Percentiles rank a stretch among this genome's conserved stretches.
These are phyloP conservation scores for Perilla frutescens DNA, from an alignment of 257 asterid species.

Conservation along the genomic window DNA sequence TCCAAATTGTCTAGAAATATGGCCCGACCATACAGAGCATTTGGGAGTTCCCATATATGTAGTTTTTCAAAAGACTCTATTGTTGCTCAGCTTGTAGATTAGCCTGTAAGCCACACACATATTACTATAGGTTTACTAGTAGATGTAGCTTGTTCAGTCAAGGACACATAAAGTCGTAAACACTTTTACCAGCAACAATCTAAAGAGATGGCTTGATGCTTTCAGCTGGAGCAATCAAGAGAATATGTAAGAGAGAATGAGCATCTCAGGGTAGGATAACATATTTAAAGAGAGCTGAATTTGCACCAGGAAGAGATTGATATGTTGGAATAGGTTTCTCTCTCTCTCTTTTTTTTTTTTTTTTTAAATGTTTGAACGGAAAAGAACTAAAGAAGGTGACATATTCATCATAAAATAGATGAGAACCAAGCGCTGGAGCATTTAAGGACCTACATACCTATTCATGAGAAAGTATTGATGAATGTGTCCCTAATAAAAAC, in stretches of 20 bases:
- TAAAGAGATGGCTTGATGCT: too few relatives aligned
- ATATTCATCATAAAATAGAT: background rate
- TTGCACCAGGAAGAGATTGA: background rate
- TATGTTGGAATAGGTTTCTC: background rate
- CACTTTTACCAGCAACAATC: background rate
- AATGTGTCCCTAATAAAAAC: conserved; percentile 5
- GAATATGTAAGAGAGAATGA: background rate
- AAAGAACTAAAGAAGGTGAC: background rate
- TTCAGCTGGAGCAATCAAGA: background rate
- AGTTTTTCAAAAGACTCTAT: background rate
- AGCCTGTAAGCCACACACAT: too few relatives aligned
- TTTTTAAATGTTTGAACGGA: background rate
- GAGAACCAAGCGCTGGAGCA: background rate
- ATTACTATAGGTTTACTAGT: too few relatives aligned
- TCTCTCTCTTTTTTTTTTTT: background rate
- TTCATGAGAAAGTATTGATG: conserved; percentile 6
- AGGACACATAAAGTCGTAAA: too few relatives aligned
- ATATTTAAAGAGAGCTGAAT: background rate
- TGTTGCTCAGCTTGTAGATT: background rate
- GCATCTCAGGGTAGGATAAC: background rate
- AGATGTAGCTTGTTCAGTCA: too few relatives aligned
- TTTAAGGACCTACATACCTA: background rate
- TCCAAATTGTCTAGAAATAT: background rate
- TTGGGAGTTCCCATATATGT: background rate
- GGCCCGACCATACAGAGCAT: background rate